Evolutionary conservation across 495 filamentous ascomycete species (phyloP).

Genomic region (Penicillium lividum): DNA sequence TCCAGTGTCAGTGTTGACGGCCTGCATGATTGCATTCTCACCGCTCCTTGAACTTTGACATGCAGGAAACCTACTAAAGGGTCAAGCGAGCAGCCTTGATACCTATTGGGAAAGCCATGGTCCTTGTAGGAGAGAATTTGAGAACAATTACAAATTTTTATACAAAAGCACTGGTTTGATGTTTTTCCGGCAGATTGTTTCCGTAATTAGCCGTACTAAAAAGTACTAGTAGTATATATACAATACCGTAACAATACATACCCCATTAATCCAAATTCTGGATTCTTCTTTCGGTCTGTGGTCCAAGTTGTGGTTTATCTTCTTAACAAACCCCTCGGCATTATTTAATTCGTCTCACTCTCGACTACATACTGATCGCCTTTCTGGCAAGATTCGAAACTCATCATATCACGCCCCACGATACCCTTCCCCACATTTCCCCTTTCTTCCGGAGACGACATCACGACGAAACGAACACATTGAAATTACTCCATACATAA

Average conservation of each 20-base stretch:
- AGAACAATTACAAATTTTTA: too few relatives aligned
- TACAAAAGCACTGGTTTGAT: too few relatives aligned
- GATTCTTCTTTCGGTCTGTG: constrained; percentile 3
- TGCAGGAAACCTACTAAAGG: constrained; percentile 5
- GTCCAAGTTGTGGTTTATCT: background rate
- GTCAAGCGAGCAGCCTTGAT: constrained; percentile 13
- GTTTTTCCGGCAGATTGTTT: constrained; percentile 1
- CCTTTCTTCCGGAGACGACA: constrained; percentile 18
- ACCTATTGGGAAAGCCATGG: background rate
- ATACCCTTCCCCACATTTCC: background rate
- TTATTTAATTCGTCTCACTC: background rate
- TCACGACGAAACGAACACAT: constrained; percentile 34
- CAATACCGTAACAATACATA: constrained; percentile 21
- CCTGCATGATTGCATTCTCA: constrained; percentile 15
- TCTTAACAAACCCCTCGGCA: background rate
- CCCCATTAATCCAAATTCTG: constrained; percentile 5
- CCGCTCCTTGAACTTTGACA: constrained; percentile 17
- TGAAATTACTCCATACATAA: constrained; percentile 1
- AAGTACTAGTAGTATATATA: constrained; percentile 10
- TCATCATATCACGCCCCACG: background rate
- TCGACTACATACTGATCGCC: background rate
- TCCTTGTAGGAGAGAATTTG: background rate
- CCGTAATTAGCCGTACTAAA: background rate
- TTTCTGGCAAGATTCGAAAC: background rate
- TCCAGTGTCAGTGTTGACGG: constrained; percentile 3